Percentiles rank a stretch among this genome's conserved stretches.
Conservation (phyloP, 2,329 filamentous ascomycete species). For the Aspergillus pseudoterreus region DNA sequence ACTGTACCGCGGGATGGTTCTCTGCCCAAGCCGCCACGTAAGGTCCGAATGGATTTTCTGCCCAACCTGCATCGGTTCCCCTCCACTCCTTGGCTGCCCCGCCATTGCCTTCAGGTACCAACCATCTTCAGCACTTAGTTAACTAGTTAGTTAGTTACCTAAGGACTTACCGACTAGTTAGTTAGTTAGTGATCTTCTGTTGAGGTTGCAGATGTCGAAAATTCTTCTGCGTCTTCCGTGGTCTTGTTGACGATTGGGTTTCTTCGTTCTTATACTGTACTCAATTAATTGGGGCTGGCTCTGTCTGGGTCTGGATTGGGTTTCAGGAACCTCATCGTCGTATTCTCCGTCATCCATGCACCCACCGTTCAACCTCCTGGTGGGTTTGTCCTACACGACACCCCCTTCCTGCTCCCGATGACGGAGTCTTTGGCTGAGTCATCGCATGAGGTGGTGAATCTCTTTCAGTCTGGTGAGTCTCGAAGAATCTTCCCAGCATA, state of each 20-base stretch:
- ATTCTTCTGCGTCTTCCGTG: background rate
- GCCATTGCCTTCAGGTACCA: background rate
- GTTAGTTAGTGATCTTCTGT: background rate
- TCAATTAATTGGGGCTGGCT: background rate
- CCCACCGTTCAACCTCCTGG: no score
- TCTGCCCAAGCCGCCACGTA: constrained; percentile 32
- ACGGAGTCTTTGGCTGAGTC: no score
- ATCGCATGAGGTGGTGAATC: no score
- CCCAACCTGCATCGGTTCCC: constrained; percentile 26
- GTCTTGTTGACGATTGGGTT: background rate
- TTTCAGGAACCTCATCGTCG: no score
- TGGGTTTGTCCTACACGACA: no score
- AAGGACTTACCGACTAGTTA: no score
- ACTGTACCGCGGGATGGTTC: constrained; percentile 9
- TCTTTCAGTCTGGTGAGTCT: no score
- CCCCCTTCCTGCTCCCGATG: no score
- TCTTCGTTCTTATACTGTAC: no score
- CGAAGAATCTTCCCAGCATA: no score
- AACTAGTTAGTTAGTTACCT: no score
- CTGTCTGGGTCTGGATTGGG: background rate
- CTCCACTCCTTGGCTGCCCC: background rate
- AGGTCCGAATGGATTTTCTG: constrained; percentile 19
- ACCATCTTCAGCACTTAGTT: background rate
- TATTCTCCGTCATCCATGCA: no score
- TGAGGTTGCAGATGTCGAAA: background rate